Conservation (phyloP, 2,329 filamentous ascomycete genomes). For the Truncatella angustata region DNA sequence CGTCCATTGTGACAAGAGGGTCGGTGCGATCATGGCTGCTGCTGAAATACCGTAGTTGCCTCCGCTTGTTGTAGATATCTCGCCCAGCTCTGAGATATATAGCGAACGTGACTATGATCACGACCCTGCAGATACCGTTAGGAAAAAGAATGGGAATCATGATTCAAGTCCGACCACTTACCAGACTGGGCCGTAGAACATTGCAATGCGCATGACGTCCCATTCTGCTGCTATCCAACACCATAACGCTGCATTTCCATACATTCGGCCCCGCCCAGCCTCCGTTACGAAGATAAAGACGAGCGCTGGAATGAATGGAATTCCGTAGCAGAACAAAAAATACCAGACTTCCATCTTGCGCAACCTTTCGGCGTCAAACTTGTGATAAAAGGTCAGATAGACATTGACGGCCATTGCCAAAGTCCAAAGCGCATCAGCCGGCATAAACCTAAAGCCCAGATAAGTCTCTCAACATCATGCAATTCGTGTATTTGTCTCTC, state of each 20-base stretch:
- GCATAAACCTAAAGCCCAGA: conserved; percentile 62
- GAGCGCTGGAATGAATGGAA: conserved; percentile 69
- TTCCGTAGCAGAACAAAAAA: conserved; percentile 66
- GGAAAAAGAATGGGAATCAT: not conserved
- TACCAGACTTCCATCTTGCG: conserved; percentile 71
- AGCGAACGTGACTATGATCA: conserved; percentile 58
- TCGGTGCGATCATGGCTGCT: conserved; percentile 44
- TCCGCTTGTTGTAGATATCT: conserved; percentile 66
- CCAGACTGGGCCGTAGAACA: conserved; percentile 75
- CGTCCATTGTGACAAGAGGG: conserved; percentile 36
- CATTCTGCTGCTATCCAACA: conserved; percentile 71
- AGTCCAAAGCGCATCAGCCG: conserved; percentile 73
- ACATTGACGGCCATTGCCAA: conserved; percentile 83
- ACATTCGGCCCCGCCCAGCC: conserved; percentile 56
- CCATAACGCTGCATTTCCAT: conserved; percentile 76
- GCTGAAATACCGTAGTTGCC: conserved; percentile 56
- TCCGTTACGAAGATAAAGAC: conserved; percentile 64
- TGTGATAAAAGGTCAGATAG: conserved; percentile 75
- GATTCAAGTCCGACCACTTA: conserved; percentile 31
- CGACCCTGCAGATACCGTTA: conserved; percentile 43
- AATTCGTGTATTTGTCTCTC: conserved; percentile 26
- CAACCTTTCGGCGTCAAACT: conserved; percentile 64
- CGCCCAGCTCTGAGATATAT: conserved; percentile 67
- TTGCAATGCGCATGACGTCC: conserved; percentile 69
- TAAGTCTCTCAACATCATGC: not conserved